phyloP scores from a whole-genome alignment of 2,329 filamentous ascomycete genomes.

The Piedraia hortae region DNA sequence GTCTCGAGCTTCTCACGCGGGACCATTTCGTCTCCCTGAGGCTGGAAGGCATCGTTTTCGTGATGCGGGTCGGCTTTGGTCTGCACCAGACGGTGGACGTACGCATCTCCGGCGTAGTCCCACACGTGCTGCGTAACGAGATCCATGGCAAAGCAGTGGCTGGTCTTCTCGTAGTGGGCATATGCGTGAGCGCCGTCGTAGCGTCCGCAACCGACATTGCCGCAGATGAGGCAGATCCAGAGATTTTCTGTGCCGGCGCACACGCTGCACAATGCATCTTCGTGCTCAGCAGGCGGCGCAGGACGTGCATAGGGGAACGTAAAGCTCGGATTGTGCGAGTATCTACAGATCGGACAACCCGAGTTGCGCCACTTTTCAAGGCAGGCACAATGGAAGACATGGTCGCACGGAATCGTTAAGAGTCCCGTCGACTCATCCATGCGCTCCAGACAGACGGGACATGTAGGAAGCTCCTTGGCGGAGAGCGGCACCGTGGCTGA shows the following conservation, averaged over 20 bases:
- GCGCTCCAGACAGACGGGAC: constrained; percentile 81
- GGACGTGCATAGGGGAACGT: constrained; percentile 14
- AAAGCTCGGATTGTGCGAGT: constrained; percentile 36
- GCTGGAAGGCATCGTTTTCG: constrained; percentile 14
- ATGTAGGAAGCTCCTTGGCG: constrained; percentile 65
- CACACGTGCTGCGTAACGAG: constrained; percentile 84
- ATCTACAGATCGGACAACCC: constrained; percentile 82
- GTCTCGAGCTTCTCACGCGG: constrained; percentile 44
- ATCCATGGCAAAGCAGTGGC: constrained; percentile 79
- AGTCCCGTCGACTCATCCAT: constrained; percentile 96
- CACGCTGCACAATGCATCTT: constrained; percentile 46
- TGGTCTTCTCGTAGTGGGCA: constrained; percentile 70
- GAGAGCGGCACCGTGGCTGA: constrained; percentile 13
- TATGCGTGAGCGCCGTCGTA: constrained; percentile 89
- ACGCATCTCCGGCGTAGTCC: constrained; percentile 90
- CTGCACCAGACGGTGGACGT: constrained; percentile 84
- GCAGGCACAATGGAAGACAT: constrained; percentile 92
- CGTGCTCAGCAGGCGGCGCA: constrained; percentile 18
- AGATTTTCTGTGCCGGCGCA: constrained; percentile 54
- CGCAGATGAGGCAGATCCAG: constrained; percentile 89
- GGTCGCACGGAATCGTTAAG: constrained; percentile 86
- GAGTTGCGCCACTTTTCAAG: constrained; percentile 87
- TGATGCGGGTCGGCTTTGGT: constrained; percentile 62
- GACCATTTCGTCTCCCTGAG: constrained; percentile 33
- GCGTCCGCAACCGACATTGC: constrained; percentile 71